Percentiles rank a stretch among this genome's conserved stretches.
These are phyloP conservation scores for Volvox africanus DNA, from an alignment of 139 green algal genomes.

Conservation along the genomic window DNA sequence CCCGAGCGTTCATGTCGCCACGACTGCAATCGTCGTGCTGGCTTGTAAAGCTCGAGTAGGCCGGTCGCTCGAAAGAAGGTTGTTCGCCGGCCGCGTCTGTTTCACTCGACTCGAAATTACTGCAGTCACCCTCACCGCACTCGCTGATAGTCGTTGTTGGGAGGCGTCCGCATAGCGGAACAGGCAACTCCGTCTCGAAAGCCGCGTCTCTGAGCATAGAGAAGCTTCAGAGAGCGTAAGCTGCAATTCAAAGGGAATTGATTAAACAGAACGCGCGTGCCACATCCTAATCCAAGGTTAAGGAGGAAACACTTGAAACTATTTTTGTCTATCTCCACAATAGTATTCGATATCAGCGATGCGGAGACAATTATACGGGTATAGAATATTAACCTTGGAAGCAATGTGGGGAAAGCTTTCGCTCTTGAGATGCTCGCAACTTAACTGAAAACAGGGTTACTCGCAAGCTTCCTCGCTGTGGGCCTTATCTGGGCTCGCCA, in stretches of 20 bases:
- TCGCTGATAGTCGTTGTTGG: background rate
- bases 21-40: background rate
- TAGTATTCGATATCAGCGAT: too few relatives aligned
- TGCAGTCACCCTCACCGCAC: background rate
- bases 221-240: background rate
- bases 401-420: too few relatives aligned
- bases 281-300: too few relatives aligned
- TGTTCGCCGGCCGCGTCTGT: background rate
- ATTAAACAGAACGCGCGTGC: too few relatives aligned
- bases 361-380: too few relatives aligned
- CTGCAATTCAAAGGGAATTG: background rate
- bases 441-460: too few relatives aligned
- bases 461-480: too few relatives aligned
- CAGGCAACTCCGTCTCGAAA: background rate
- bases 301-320: too few relatives aligned
- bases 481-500: too few relatives aligned
- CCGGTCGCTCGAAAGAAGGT: background rate
- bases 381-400: too few relatives aligned
- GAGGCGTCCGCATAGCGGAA: slow-evolving; percentile 4
- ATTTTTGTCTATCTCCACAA: too few relatives aligned
- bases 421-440: too few relatives aligned
- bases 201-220: slow-evolving; percentile 9
- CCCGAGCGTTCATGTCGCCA: background rate
- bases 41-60: slow-evolving; percentile 9
- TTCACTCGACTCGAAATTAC: background rate